Evolutionary conservation across 768 basidiomycete genomes (phyloP), one percentile per base, ranked within the genome.

Genomic region (Epithele typhae): DNA sequence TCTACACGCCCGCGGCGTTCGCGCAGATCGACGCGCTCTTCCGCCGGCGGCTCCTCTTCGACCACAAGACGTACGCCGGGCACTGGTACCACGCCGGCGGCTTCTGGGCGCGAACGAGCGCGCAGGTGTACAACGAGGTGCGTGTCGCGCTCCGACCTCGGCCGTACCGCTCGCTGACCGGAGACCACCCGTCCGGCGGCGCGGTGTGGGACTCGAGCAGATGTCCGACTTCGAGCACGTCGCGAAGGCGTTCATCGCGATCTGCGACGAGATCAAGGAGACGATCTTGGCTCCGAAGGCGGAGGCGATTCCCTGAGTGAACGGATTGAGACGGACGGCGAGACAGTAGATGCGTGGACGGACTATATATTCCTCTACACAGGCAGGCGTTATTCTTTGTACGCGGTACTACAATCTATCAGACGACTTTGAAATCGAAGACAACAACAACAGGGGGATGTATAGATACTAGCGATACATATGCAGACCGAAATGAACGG

Each of bases 121-220:
- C 64, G 17, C 69, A 71, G 50, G 55, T 71, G 1, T 71, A 55
- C 58, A 67, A 62, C 24, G 67, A 69, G 59, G 69, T 70, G 42
- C 22, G 61, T 36, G n/a, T 19, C 10, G n/a, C 5, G 6, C 3
- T 8, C 21, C 10, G n/a, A 15, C 23, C 37, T 34, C 7, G 4
- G 0, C 12, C 23, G 21, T 15, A 24, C 7, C n/a, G 21, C 12
- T 19, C 19, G 25, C 25, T 9, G 14, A 33, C n/a, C 10, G 32
- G n/a, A n/a, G n/a, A n/a, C n/a, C n/a, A n/a, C n/a, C n/a, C n/a
- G n/a, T n/a, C n/a, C n/a, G n/a, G n/a, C n/a, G n/a, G n/a, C n/a
- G n/a, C n/a, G n/a, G n/a, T n/a, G 17, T 23, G 19, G 22, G 27
- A 7, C 27, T 30, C 27, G 27, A 7, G 8, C 19, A 63, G 61